These are phyloP conservation scores for Pigoraptor vietnamica DNA, from an alignment of 78 protist genomes.

Conservation along the genomic window DNA sequence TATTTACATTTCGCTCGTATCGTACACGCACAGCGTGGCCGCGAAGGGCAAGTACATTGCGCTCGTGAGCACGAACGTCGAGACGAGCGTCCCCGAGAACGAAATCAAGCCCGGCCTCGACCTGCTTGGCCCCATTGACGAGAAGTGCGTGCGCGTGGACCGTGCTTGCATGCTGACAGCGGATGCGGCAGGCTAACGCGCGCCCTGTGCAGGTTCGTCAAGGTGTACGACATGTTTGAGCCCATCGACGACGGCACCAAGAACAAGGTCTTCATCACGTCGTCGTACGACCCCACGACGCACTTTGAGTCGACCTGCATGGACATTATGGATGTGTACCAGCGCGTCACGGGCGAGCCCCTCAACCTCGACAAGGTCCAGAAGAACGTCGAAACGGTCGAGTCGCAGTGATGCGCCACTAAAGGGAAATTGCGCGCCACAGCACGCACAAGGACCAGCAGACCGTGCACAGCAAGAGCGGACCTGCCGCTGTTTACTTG, in stretches of 20 bases:
- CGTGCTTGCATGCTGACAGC: not conserved
- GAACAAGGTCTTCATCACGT: constrained; percentile 64
- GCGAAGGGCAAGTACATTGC: constrained; percentile 91
- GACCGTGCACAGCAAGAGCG: not conserved
- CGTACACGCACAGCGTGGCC: constrained; percentile 79
- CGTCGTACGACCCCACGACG: constrained; percentile 78
- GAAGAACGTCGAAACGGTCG: not conserved
- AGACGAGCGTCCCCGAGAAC: constrained; percentile 80
- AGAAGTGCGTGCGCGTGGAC: constrained; percentile 28
- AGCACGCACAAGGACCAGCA: too few relatives aligned
- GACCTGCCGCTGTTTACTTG: not conserved
- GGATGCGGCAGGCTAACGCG: too few relatives aligned
- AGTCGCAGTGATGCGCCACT: not conserved
- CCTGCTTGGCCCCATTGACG: constrained; percentile 76
- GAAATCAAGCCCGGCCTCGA: constrained; percentile 86
- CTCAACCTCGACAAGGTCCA: constrained; percentile 23
- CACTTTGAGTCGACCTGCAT: constrained; percentile 77
- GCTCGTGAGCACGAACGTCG: constrained; percentile 82
- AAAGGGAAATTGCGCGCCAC: too few relatives aligned
- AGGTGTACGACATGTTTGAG: constrained; percentile 51
- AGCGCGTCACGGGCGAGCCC: constrained; percentile 29
- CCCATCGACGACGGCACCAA: constrained; percentile 70
- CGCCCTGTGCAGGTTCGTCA: constrained; percentile 37
- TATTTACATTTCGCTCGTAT: constrained; percentile 82
- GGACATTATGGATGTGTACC: constrained; percentile 58